phyloP scores from a whole-genome alignment of 1,139 yeast genomes.

The Debaryomyces coudertii region DNA sequence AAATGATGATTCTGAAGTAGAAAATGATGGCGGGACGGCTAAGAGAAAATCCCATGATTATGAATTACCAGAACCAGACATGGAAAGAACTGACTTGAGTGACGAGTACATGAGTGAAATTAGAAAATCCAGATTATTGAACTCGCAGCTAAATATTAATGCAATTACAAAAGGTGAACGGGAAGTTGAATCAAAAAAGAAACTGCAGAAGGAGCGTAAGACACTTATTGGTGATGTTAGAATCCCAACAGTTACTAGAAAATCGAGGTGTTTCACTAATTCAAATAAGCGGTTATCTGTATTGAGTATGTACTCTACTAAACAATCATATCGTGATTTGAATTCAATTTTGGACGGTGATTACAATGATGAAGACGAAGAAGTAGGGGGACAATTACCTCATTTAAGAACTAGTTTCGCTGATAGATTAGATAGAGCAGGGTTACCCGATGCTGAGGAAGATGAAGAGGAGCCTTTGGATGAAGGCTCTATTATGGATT shows the following conservation, averaged over 20 bases:
- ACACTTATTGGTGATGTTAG: slow-evolving; percentile 60
- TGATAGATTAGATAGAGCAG: slow-evolving; percentile 46
- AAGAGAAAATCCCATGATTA: slow-evolving; percentile 20
- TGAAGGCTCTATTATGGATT: slow-evolving; percentile 45
- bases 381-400: slow-evolving; percentile 29
- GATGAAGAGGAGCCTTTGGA: slow-evolving; percentile 37
- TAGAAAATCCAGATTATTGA: slow-evolving; percentile 46
- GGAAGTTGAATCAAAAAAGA: slow-evolving; percentile 21
- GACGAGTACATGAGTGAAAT: slow-evolving; percentile 51
- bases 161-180: slow-evolving; percentile 29
- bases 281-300: slow-evolving; percentile 71
- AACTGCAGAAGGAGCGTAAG: slow-evolving; percentile 21
- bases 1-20: slow-evolving; percentile 13
- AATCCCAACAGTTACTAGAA: slow-evolving; percentile 72
- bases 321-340: slow-evolving; percentile 64
- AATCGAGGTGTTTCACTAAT: slow-evolving; percentile 62
- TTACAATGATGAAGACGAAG: slow-evolving; percentile 36
- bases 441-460: slow-evolving; percentile 35
- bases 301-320: slow-evolving; percentile 69
- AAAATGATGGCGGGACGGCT: background rate
- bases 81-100: slow-evolving; percentile 43
- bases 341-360: slow-evolving; percentile 45
- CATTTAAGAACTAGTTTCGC: slow-evolving; percentile 48
- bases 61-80: slow-evolving; percentile 43
- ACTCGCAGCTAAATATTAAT: slow-evolving; percentile 44